These are phyloP conservation scores for Inga laurina DNA, from an alignment of 306 rosid genomes.

Conservation along the genomic window DNA sequence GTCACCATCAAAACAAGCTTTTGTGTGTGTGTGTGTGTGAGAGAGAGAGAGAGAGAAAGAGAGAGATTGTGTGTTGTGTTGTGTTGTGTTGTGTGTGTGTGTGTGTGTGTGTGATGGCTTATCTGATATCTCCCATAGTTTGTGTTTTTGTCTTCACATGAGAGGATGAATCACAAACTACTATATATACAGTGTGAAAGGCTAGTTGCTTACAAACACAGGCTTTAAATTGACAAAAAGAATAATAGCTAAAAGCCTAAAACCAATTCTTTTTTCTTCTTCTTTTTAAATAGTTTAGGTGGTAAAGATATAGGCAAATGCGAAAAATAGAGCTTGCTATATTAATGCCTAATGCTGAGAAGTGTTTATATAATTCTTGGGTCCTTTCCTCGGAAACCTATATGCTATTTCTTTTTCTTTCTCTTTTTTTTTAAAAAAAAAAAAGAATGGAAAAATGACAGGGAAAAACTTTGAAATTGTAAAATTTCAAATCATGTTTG, in stretches of 20 bases:
- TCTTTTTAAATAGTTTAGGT: neutral
- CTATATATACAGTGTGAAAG: neutral
- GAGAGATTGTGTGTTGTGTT: neutral
- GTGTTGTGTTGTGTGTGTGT: neutral
- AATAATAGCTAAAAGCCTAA: no score
- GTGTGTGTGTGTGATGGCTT: neutral
- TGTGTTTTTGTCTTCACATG: neutral
- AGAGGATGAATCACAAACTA: neutral
- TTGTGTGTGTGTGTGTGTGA: neutral
- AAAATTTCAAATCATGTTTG: no score
- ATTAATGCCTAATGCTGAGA: neutral
- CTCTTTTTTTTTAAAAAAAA: neutral
- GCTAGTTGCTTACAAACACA: neutral
- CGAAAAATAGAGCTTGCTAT: neutral
- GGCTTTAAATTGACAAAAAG: neutral
- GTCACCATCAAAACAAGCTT: neutral
- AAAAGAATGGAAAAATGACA: no score
- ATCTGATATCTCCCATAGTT: neutral
- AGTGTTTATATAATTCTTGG: neutral
- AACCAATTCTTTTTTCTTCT: no score
- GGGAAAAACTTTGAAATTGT: no score
- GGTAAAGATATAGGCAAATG: neutral
- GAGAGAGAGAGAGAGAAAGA: neutral
- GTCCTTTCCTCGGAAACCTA: neutral
- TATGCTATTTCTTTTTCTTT: neutral